Evolutionary conservation across 805 yeast genomes (phyloP).

Genomic region (Komagataella populi): DNA sequence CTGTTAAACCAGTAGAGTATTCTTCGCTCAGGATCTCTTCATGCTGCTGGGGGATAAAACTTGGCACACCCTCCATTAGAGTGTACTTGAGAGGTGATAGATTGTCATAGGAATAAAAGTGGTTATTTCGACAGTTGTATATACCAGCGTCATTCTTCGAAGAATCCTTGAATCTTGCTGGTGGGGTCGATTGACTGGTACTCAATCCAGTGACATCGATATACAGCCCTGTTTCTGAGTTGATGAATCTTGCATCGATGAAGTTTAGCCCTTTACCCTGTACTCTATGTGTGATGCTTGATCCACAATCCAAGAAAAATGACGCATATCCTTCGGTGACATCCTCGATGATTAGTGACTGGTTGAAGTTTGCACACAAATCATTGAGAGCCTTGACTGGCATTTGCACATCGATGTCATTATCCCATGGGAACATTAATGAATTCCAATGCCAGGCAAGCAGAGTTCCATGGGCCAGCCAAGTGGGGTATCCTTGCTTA

Average conservation of each 20-base stretch:
- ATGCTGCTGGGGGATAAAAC: slow-evolving; percentile 28
- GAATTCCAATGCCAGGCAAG: slow-evolving; percentile 52
- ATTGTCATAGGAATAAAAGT: slow-evolving; percentile 34
- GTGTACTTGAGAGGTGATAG: slow-evolving; percentile 40
- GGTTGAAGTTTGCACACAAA: slow-evolving; percentile 27
- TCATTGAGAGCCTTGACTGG: slow-evolving; percentile 37
- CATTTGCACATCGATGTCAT: slow-evolving; percentile 37
- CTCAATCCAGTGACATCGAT: slow-evolving; percentile 29
- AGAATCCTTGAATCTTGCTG: slow-evolving; percentile 1
- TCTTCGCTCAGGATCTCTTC: slow-evolving; percentile 23
- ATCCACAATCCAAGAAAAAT: slow-evolving; percentile 22
- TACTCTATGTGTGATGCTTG: slow-evolving; percentile 37
- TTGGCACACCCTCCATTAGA: slow-evolving; percentile 41
- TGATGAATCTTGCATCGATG: slow-evolving; percentile 46
- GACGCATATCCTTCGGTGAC: slow-evolving; percentile 16
- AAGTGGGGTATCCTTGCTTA: slow-evolving; percentile 28
- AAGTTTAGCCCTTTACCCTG: slow-evolving; percentile 48
- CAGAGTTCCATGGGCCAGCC: slow-evolving; percentile 51
- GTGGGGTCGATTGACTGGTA: slow-evolving; percentile 4
- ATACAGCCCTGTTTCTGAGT: slow-evolving; percentile 31
- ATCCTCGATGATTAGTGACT: slow-evolving; percentile 27
- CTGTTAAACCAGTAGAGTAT: slow-evolving; percentile 15
- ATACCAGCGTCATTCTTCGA: not conserved
- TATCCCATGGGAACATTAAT: slow-evolving; percentile 40
- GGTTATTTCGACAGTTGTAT: slow-evolving; percentile 37